Percentiles rank a stretch among this genome's conserved stretches.
Conservation (phyloP, 2,329 filamentous ascomycete genomes). For the Emmonsiellopsis sp. region DNA sequence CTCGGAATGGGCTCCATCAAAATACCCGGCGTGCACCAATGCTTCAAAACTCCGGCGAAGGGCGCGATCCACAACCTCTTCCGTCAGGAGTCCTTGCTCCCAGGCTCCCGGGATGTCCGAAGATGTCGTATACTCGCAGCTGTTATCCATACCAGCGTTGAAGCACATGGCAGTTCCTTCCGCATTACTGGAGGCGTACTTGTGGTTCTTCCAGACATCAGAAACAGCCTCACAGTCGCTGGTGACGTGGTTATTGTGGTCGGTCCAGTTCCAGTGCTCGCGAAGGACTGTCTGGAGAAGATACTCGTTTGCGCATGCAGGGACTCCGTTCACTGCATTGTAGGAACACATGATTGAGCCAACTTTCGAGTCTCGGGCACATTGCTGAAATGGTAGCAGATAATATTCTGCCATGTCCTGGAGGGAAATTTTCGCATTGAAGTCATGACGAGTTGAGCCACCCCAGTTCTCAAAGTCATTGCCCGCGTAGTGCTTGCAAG, state of each 20-base stretch:
- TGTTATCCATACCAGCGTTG: slow-evolving; percentile 41
- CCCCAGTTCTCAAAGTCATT: slow-evolving; percentile 45
- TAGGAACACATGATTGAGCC: slow-evolving; percentile 53
- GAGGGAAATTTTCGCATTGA: slow-evolving; percentile 43
- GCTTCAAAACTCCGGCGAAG: slow-evolving; percentile 37
- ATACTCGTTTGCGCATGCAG: slow-evolving; percentile 53
- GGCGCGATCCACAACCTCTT: slow-evolving; percentile 33
- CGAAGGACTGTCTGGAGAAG: slow-evolving; percentile 52
- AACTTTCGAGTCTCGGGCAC: slow-evolving; percentile 48
- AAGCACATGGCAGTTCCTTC: slow-evolving; percentile 37
- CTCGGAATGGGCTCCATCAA: slow-evolving; percentile 27
- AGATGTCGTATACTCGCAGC: slow-evolving; percentile 39
- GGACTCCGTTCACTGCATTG: slow-evolving; percentile 54
- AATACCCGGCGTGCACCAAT: slow-evolving; percentile 41
- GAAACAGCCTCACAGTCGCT: slow-evolving; percentile 55
- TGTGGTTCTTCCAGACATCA: slow-evolving; percentile 45
- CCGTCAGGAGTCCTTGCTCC: slow-evolving; percentile 32
- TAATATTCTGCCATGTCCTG: slow-evolving; percentile 61
- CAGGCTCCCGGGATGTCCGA: slow-evolving; percentile 32
- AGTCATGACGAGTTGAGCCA: slow-evolving; percentile 35
- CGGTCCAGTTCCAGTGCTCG: slow-evolving; percentile 55
- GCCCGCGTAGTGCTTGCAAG: slow-evolving; percentile 50
- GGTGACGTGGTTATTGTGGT: slow-evolving; percentile 51
- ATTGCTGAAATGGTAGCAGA: slow-evolving; percentile 54
- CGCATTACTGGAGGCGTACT: slow-evolving; percentile 36